These are phyloP conservation scores for Kluyveromyces starmeri DNA, from an alignment of 805 yeast species.

Conservation along the genomic window DNA sequence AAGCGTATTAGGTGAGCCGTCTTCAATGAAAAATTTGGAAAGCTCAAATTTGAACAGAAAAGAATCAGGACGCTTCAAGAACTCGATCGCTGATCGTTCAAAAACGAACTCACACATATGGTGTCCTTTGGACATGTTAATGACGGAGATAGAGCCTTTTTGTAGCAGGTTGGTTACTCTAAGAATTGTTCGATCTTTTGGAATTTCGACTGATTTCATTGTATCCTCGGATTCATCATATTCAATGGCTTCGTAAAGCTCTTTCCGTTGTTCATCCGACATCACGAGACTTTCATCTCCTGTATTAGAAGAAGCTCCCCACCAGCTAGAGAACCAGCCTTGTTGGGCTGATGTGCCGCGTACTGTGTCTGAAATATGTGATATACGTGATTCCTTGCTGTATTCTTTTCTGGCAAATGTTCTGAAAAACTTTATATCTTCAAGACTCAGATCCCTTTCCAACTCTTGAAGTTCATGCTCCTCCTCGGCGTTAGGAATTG, in stretches of 20 bases:
- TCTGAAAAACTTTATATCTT: slow-evolving; percentile 79
- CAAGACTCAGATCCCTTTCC: slow-evolving; percentile 55
- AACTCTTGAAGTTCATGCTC: slow-evolving; percentile 38
- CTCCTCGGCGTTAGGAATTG: slow-evolving; percentile 30
- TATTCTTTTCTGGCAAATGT: slow-evolving; percentile 64
- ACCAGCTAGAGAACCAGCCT: slow-evolving; percentile 70
- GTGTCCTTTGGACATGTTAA: slow-evolving; percentile 23
- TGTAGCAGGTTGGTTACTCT: slow-evolving; percentile 60
- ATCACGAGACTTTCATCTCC: slow-evolving; percentile 39
- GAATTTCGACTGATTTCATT: slow-evolving; percentile 46
- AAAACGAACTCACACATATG: slow-evolving; percentile 71
- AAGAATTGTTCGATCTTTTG: slow-evolving; percentile 62
- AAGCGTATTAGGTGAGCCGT: slow-evolving; percentile 70
- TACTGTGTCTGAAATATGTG: slow-evolving; percentile 10
- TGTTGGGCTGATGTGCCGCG: slow-evolving; percentile 10
- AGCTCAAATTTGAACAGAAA: slow-evolving; percentile 62
- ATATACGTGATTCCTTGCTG: slow-evolving; percentile 41
- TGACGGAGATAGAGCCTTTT: slow-evolving; percentile 68
- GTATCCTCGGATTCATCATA: slow-evolving; percentile 56
- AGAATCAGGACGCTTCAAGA: slow-evolving; percentile 74
- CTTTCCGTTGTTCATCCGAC: slow-evolving; percentile 82
- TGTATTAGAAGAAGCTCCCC: slow-evolving; percentile 33
- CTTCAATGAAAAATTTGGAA: slow-evolving; percentile 77
- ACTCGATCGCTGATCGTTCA: slow-evolving; percentile 69
- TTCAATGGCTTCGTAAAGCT: slow-evolving; percentile 87